phyloP scores from a whole-genome alignment of 768 basidiomycete genomes.

The Russula abietina region DNA sequence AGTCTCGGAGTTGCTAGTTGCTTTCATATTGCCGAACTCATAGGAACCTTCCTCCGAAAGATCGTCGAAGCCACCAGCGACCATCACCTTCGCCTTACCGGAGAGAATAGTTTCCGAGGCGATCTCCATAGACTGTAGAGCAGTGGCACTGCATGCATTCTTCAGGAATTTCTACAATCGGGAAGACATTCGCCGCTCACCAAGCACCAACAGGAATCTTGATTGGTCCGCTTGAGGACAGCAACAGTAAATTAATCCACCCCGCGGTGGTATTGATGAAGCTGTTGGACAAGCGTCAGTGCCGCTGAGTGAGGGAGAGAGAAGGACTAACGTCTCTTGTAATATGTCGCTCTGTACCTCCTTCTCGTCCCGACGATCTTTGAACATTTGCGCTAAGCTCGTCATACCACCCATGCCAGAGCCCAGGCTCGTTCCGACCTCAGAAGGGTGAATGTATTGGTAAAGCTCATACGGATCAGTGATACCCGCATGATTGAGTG shows the following conservation, averaged over 20 bases:
- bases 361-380: slow-evolving; percentile 95
- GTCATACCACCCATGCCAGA: slow-evolving; percentile 99
- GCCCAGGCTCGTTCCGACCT: slow-evolving; percentile 89
- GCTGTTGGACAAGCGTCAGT: slow-evolving; percentile 35
- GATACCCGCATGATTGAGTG: slow-evolving; percentile 93
- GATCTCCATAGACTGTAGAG: slow-evolving; percentile 95
- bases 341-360: slow-evolving; percentile 98
- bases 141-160: slow-evolving; percentile 65
- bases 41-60: slow-evolving; percentile 97
- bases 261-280: slow-evolving; percentile 99
- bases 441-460: slow-evolving; percentile 93
- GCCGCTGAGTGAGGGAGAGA: neutral
- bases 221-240: slow-evolving; percentile 96
- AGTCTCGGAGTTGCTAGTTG: slow-evolving; percentile 92
- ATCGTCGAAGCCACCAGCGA: slow-evolving; percentile 98
- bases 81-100: slow-evolving; percentile 98
- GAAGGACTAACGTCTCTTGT: slow-evolving; percentile 81
- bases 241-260: slow-evolving; percentile 90
- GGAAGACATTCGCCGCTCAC: slow-evolving; percentile 39
- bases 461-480: slow-evolving; percentile 98
- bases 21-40: slow-evolving; percentile 99
- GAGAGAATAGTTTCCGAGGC: slow-evolving; percentile 93
- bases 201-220: slow-evolving; percentile 99
- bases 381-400: too few species aligned
- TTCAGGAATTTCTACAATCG: slow-evolving; percentile 8